Evolutionary conservation across 352 stramenopile genomes (phyloP), one percentile per base, ranked within the genome.

Genomic region (Pythium aphanidermatum): DNA sequence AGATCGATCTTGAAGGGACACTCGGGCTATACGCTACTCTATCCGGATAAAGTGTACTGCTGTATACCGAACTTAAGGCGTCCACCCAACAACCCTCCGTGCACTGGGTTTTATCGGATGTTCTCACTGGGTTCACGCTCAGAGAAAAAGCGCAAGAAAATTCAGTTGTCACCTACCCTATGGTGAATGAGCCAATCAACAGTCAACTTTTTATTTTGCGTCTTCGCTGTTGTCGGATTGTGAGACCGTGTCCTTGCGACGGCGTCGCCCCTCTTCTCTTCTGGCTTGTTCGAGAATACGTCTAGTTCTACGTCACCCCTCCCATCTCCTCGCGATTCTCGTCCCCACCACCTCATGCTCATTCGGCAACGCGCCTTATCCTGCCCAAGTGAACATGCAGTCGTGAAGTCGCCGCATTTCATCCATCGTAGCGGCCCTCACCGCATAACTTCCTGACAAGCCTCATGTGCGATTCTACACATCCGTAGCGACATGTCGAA

Each of bases 181-280:
- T n/a, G n/a, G n/a, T n/a, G n/a, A n/a, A n/a, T n/a, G n/a, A n/a
- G n/a, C n/a, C n/a, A n/a, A n/a, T n/a, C n/a, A n/a, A n/a, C n/a
- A n/a, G n/a, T n/a, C n/a, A n/a, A n/a, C n/a, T n/a, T n/a, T n/a
- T 45, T 53, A 53, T 40, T 48, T 36, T 21, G n/a, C 35, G 20
- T 26, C 35, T 21, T 27, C 26, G 35, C 14, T 12, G 35, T 42
- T 42, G 14, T 42, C 4, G 35, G 16, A 13, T n/a, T 31, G 14
- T 21, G 25, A n/a, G 10, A 21, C 13, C 16, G 26, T 32, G 25
- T 13, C 12, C 19, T 40, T 32, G 42, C 42, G 33, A 2, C 42
- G n/a, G 41, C 42, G 42, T 50, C 42, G 42, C 24, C 42, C n/a
- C 30, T 38, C 42, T 50, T 4, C 7, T 16, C 21, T 26, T 35